Evolutionary conservation across 768 basidiomycete genomes (phyloP).

Genomic region (Termitomyces sp.): DNA sequence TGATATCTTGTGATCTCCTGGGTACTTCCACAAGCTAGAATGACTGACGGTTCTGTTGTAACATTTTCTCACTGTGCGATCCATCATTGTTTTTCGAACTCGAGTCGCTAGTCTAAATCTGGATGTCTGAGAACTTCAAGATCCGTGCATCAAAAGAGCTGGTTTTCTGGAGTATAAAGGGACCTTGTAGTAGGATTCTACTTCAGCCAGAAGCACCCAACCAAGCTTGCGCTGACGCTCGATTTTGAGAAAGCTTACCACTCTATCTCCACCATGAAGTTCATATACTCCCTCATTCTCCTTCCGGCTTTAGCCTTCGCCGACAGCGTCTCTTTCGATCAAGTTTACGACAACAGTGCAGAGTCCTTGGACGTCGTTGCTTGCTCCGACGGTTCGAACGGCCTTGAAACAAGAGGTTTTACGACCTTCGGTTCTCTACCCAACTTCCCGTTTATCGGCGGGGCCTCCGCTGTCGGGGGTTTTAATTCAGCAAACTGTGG

Average conservation of each 20-base stretch:
- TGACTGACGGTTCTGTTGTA: background rate
- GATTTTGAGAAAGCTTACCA: background rate
- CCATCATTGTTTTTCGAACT: background rate
- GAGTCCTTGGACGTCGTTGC: slow-evolving; percentile 31
- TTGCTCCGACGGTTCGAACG: slow-evolving; percentile 44
- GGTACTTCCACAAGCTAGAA: background rate
- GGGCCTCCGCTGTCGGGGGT: slow-evolving; percentile 35
- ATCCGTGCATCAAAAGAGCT: background rate
- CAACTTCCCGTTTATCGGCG: slow-evolving; percentile 50
- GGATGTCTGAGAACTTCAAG: background rate
- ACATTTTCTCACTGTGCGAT: background rate
- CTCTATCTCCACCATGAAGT: background rate
- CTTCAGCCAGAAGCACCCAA: background rate
- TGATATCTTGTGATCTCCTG: background rate
- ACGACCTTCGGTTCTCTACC: slow-evolving; percentile 42
- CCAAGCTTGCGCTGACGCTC: no score
- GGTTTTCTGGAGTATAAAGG: background rate
- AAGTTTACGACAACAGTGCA: slow-evolving; percentile 31
- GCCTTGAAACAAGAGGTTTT: slow-evolving; percentile 33
- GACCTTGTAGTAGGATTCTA: background rate
- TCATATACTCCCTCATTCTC: slow-evolving; percentile 15
- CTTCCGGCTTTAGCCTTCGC: slow-evolving; percentile 5
- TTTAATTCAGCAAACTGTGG: slow-evolving; percentile 32
- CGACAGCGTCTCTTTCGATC: slow-evolving; percentile 27
- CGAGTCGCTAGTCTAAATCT: background rate